Conservation (phyloP, 768 basidiomycete genomes). For the Russula griseocarnosa region DNA sequence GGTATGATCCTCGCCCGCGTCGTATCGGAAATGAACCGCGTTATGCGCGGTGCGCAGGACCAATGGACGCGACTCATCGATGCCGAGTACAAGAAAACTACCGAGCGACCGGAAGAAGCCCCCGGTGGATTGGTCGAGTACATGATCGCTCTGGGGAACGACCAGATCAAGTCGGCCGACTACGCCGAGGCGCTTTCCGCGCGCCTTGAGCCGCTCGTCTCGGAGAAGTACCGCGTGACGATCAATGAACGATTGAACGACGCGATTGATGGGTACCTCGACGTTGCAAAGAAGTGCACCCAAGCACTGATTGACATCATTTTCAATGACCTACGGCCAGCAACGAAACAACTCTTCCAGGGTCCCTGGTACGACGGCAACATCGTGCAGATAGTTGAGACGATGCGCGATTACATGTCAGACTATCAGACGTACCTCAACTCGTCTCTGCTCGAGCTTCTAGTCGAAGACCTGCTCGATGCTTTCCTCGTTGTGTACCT, state of each 20-base stretch:
- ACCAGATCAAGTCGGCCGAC: slow-evolving; percentile 95
- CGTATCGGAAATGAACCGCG: slow-evolving; percentile 79
- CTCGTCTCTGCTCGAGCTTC: slow-evolving; percentile 81
- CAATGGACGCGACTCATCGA: slow-evolving; percentile 86
- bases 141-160: slow-evolving; percentile 93
- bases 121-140: slow-evolving; percentile 91
- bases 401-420: slow-evolving; percentile 93
- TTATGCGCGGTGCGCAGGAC: slow-evolving; percentile 84
- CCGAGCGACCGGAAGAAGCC: slow-evolving; percentile 84
- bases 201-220: slow-evolving; percentile 87
- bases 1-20: slow-evolving; percentile 89
- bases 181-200: slow-evolving; percentile 82
- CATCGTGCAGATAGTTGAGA: slow-evolving; percentile 86
- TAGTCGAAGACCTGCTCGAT: slow-evolving; percentile 90
- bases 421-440: slow-evolving; percentile 93
- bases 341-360: slow-evolving; percentile 80
- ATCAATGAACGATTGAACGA: slow-evolving; percentile 90
- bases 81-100: slow-evolving; percentile 79
- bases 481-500: slow-evolving; percentile 87
- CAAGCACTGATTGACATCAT: slow-evolving; percentile 91
- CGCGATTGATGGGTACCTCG: slow-evolving; percentile 96
- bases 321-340: slow-evolving; percentile 90
- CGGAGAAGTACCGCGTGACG: slow-evolving; percentile 79
- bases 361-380: slow-evolving; percentile 86
- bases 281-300: slow-evolving; percentile 96